Evolutionary conservation across 106 monocot species (phyloP).

Genomic region (Agapanthus africanus): DNA sequence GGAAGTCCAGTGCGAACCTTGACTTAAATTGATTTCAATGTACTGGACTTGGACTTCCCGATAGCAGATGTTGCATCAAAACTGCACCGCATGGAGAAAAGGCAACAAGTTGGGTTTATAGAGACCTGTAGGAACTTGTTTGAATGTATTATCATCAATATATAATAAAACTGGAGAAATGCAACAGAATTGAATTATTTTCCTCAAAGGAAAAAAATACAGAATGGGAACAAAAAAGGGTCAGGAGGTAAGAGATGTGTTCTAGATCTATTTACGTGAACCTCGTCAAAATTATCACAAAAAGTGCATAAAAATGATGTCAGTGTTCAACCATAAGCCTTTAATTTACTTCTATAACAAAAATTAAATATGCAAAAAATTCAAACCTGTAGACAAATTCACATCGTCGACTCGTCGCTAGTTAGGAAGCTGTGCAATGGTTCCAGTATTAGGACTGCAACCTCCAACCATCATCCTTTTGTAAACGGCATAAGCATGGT

Average conservation of each 20-base stretch:
- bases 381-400: slow-evolving; percentile 7
- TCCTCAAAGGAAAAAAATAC: too few relatives aligned
- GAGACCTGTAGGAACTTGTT: too few relatives aligned
- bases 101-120: too few relatives aligned
- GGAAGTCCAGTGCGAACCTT: too few relatives aligned
- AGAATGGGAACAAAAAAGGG: not conserved
- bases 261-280: not conserved
- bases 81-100: too few relatives aligned
- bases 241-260: not conserved
- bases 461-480: slow-evolving; percentile 66
- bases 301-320: not conserved
- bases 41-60: too few relatives aligned
- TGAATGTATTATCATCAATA: too few relatives aligned
- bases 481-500: slow-evolving; percentile 68
- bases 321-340: slow-evolving; percentile 1
- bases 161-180: too few relatives aligned
- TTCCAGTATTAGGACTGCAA: slow-evolving; percentile 77
- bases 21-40: too few relatives aligned
- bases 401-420: slow-evolving; percentile 9
- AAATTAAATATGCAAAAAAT: not conserved
- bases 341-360: not conserved
- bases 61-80: too few relatives aligned
- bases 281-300: not conserved
- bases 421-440: slow-evolving; percentile 82
- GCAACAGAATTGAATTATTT: too few relatives aligned